Base-by-base conservation (phyloP, 805 yeast genomes). In the Hanseniaspora vineae region DNA sequence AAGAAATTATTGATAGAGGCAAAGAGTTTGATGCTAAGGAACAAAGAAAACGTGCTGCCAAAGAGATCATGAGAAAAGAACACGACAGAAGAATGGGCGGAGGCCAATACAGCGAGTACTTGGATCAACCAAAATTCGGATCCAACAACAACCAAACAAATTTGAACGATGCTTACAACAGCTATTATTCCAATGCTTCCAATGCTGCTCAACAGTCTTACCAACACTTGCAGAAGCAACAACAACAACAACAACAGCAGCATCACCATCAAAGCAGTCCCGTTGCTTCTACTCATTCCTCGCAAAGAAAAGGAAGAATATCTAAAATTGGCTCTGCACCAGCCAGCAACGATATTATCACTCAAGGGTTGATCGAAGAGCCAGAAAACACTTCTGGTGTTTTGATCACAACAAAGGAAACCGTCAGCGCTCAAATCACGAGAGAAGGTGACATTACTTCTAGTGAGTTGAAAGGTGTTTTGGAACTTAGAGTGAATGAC, bases 11-110 rank as follows among this genome's bases (percentile, higher is more conserved):
- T 58, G 97, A 87, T 68, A 80, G 89, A 65, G 92, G 92, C 71
- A 92, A 92, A 69, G 98, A 92, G 68, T 70, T 85, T 58, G 98
- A 90, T 66, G 98, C 98, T 39, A 81, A 86, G 48, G 98, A 92
- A 68, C 96, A 90, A 67, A 82, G 97, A 67, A 90, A 90, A 69
- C 84, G 94, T 67, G 81, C 86, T 63, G 97, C 97, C 45, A 86
- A 84, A 65, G 94, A 84, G 60, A 81, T 84, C 52, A 94, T 87
- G 63, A 75, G 85, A 63, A 81, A 76, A 58, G 92, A 84, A 62
- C 73, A 65, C 44, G 64, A 60, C 44, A 61, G 65, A 46, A 63
- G 60, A 47, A 54, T 57, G 54, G 44, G 42, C 29, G 43, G 43
- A 11, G 66, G 66, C 12, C 54, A 56, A 44, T 53, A 58, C 57